Evolutionary conservation across 768 basidiomycete genomes (phyloP), one percentile per base, ranked within the genome.

Genomic region (Chiua virens): DNA sequence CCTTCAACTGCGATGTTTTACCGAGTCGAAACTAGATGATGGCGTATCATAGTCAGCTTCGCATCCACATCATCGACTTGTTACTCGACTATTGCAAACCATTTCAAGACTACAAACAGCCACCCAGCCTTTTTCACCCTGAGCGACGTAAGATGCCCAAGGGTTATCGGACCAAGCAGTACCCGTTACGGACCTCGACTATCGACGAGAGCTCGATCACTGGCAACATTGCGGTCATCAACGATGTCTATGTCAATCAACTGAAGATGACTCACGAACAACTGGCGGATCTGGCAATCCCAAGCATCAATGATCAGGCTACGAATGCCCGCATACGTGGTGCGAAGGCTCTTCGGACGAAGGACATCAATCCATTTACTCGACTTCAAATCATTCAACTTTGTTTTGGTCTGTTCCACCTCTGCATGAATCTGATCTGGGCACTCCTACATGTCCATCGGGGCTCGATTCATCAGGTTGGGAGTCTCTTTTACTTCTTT

Each of bases 361-460:
- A 15, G 9, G 41, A 53, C 5, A 9, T 43, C 17, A 53, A 53
- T 17, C 17, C 35, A 8, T 53, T 53, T 20, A 47, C 23, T 1
- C 28, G 15, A 4, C 32, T 53, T 13, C 46, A 47, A 17, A n/a
- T 23, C 9, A 17, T 53, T 9, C 41, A 53, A 6, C 46, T 53
- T 1, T 13, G 45, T 3, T 53, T 53, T 14, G 27, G 45, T 2
- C 14, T 53, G 5, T 53, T 53, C 6, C 46, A 53, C 17, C 53
- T 69, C 0, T 47, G 54, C 13, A 58, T 73, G 46, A 74, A 72
- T 37, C 55, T 72, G 3, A 54, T 71, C 20, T 72, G 71, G 69
- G 60, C 55, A 0, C 40, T 72, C 8, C 56, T 71, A 0, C 45
- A 65, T 15, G 45, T 44, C 14, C 71, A 75, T 50, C 58, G 64